A percentile compares a stretch with the other conserved stretches of the same genome.
Conservation (phyloP, 805 yeast species). For the Huiozyma sinensis region DNA sequence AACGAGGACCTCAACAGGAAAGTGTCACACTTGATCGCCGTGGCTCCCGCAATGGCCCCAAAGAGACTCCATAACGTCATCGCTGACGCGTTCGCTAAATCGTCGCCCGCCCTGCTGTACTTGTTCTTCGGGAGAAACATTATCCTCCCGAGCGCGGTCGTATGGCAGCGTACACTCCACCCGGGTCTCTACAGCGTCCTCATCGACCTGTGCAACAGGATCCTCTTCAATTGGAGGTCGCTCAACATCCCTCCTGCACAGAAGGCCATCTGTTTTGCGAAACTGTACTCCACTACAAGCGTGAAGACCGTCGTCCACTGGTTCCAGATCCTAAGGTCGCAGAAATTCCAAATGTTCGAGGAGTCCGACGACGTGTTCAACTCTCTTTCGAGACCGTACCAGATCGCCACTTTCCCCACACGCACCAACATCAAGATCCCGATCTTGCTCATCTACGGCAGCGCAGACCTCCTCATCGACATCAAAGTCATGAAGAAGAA, state of each 20-base stretch:
- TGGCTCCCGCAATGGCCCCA: slow-evolving; percentile 93
- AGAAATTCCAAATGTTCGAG: slow-evolving; percentile 81
- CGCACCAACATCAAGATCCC: slow-evolving; percentile 57
- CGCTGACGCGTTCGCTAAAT: slow-evolving; percentile 61
- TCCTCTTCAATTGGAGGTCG: slow-evolving; percentile 75
- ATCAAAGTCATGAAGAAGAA: slow-evolving; percentile 62
- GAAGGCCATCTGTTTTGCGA: slow-evolving; percentile 72
- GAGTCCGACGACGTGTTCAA: slow-evolving; percentile 39
- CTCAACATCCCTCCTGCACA: slow-evolving; percentile 60
- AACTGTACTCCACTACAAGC: slow-evolving; percentile 81
- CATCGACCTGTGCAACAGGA: slow-evolving; percentile 58
- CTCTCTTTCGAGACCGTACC: slow-evolving; percentile 28
- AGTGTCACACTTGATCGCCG: slow-evolving; percentile 55
- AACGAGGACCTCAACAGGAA: slow-evolving; percentile 51
- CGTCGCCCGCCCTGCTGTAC: slow-evolving; percentile 65
- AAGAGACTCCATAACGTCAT: slow-evolving; percentile 69
- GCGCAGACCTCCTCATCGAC: slow-evolving; percentile 74
- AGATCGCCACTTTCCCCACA: slow-evolving; percentile 41
- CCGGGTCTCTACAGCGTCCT: slow-evolving; percentile 27
- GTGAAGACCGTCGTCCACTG: slow-evolving; percentile 93
- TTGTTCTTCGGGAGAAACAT: slow-evolving; percentile 64
- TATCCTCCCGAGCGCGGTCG: slow-evolving; percentile 60
- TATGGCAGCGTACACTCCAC: slow-evolving; percentile 53
- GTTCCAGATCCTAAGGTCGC: slow-evolving; percentile 78
- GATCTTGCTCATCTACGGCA: slow-evolving; percentile 70